phyloP scores from a whole-genome alignment of 2,329 filamentous ascomycete species.

The Hysterium pulicare region DNA sequence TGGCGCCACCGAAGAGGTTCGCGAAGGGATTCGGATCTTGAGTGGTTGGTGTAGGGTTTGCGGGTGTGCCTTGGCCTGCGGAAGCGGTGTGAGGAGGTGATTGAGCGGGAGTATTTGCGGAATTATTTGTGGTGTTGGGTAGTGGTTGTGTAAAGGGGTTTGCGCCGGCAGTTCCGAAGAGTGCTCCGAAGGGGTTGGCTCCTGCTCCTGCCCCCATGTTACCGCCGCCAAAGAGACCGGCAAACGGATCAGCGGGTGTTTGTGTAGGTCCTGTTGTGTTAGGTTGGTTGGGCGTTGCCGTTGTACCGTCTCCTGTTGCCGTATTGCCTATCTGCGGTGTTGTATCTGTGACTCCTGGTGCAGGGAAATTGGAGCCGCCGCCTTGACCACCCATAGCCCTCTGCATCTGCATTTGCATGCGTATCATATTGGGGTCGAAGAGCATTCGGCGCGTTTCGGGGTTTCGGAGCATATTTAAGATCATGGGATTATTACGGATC shows the following conservation, averaged over 20 bases:
- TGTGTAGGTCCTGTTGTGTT: slow-evolving; percentile 26
- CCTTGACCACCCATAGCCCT: slow-evolving; percentile 55
- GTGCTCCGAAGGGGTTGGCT: slow-evolving; percentile 59
- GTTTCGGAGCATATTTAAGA: slow-evolving; percentile 81
- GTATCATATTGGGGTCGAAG: slow-evolving; percentile 81
- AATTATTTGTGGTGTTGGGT: slow-evolving; percentile 16
- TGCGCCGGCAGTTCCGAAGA: slow-evolving; percentile 45
- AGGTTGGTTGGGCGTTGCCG: slow-evolving; percentile 37
- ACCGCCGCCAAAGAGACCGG: slow-evolving; percentile 37
- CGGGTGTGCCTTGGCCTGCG: slow-evolving; percentile 24
- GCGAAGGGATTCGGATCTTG: slow-evolving; percentile 64
- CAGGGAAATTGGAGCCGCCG: slow-evolving; percentile 67
- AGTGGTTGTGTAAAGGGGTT: slow-evolving; percentile 34
- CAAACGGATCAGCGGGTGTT: slow-evolving; percentile 47
- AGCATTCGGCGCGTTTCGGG: slow-evolving; percentile 89
- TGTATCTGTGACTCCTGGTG: slow-evolving; percentile 86
- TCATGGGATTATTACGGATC: slow-evolving; percentile 87
- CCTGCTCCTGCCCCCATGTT: slow-evolving; percentile 22
- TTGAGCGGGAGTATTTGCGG: slow-evolving; percentile 20
- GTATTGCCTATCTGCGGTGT: slow-evolving; percentile 52
- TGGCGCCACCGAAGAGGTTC: slow-evolving; percentile 53
- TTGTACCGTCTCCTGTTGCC: slow-evolving; percentile 28
- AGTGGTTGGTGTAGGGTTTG: slow-evolving; percentile 17
- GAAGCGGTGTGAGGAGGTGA: slow-evolving; percentile 22
- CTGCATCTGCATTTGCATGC: slow-evolving; percentile 80